Conservation (phyloP, 495 filamentous ascomycete species). For the Talaromyces nanjingensis region DNA sequence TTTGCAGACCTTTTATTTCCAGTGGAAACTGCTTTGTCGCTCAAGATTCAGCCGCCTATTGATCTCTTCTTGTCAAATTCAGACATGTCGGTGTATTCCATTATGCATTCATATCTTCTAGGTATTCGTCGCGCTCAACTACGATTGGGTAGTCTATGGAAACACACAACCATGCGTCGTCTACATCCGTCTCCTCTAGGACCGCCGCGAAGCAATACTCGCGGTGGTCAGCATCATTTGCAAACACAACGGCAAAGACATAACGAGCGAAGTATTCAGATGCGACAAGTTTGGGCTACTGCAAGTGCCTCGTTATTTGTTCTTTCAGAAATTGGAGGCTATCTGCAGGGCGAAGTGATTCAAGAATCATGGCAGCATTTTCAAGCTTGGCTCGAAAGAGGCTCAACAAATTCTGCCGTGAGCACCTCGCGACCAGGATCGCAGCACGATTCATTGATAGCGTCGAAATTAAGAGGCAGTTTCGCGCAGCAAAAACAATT, state of each 20-base stretch:
- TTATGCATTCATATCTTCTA: slow-evolving; percentile 80
- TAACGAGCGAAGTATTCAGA: slow-evolving; percentile 49
- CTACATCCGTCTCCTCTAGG: slow-evolving; percentile 64
- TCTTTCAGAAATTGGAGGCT: slow-evolving; percentile 74
- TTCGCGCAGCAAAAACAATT: not conserved
- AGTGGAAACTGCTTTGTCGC: slow-evolving; percentile 59
- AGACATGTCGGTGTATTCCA: slow-evolving; percentile 72
- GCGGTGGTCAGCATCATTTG: slow-evolving; percentile 47
- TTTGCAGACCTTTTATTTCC: slow-evolving; percentile 84
- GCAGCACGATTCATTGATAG: slow-evolving; percentile 13
- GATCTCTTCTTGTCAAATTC: slow-evolving; percentile 76
- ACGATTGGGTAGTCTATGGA: slow-evolving; percentile 75
- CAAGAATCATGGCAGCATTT: slow-evolving; percentile 65
- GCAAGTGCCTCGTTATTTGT: slow-evolving; percentile 79
- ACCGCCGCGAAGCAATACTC: slow-evolving; percentile 54
- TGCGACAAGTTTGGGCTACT: slow-evolving; percentile 83
- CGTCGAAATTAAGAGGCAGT: not conserved
- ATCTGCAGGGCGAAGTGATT: slow-evolving; percentile 86
- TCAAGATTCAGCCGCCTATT: slow-evolving; percentile 70
- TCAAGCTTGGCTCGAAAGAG: slow-evolving; percentile 48
- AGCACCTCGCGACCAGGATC: slow-evolving; percentile 34
- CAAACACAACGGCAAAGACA: slow-evolving; percentile 50
- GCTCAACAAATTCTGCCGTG: slow-evolving; percentile 12
- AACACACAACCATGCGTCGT: slow-evolving; percentile 67
- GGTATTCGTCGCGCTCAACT: slow-evolving; percentile 77